A percentile compares a stretch with the other conserved stretches of the same genome.
These are phyloP conservation scores for Stemphylium lycopersici DNA, from an alignment of 2,329 filamentous ascomycete genomes.

Conservation along the genomic window DNA sequence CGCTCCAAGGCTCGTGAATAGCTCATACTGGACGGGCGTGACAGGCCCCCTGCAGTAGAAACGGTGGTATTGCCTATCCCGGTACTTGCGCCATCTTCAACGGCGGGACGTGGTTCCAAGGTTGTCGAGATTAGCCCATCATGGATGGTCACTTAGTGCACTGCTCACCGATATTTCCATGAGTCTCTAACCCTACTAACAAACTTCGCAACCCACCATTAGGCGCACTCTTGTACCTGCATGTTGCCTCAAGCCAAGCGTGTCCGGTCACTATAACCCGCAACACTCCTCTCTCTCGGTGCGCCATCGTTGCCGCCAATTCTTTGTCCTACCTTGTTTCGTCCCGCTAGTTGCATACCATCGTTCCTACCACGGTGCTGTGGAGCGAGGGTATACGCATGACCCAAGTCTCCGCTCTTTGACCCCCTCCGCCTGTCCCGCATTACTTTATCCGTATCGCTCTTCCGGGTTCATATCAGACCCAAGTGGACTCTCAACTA, in stretches of 20 bases:
- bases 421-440: conserved; percentile 34
- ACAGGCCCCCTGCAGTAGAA: conserved; percentile 28
- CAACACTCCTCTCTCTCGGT: conserved; percentile 32
- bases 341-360: conserved; percentile 39
- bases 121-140: conserved; percentile 34
- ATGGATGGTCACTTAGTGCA: conserved; percentile 28
- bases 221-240: conserved; percentile 34
- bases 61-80: conserved; percentile 38
- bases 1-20: conserved; percentile 14
- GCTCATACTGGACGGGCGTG: conserved; percentile 25
- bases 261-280: conserved; percentile 33
- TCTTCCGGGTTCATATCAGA: conserved; percentile 29
- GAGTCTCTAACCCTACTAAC: conserved; percentile 25
- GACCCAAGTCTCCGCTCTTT: conserved; percentile 35
- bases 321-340: conserved; percentile 31
- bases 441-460: conserved; percentile 41
- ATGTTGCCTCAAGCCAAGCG: conserved; percentile 31
- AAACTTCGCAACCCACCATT: conserved; percentile 32
- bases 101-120: conserved; percentile 33
- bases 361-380: conserved; percentile 31
- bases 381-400: conserved; percentile 44
- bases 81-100: conserved; percentile 30
- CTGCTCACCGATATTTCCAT: conserved; percentile 43
- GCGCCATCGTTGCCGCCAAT: conserved; percentile 29
- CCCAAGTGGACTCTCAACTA: conserved; percentile 25